Conservation (phyloP, 1,284 basidiomycete genomes). For the Uromyces viciae-fabae region DNA sequence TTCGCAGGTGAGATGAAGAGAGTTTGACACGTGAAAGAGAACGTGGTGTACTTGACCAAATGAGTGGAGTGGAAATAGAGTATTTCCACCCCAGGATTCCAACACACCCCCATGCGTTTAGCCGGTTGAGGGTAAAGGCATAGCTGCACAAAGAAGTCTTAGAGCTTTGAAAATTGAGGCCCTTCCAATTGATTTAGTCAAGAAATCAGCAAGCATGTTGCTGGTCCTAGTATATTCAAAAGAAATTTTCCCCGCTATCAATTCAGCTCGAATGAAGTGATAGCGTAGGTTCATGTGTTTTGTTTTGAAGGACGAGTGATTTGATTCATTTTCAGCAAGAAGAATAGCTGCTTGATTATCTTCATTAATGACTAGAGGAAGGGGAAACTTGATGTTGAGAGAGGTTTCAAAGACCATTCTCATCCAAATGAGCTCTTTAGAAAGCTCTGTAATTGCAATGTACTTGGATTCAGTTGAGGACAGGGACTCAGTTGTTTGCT, state of each 20-base stretch:
- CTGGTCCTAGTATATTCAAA: slow-evolving; percentile 52
- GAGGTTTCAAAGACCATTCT: background rate
- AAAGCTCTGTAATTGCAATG: background rate
- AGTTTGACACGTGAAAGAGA: too few species aligned
- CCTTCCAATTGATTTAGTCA: slow-evolving; percentile 57
- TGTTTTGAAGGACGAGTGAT: background rate
- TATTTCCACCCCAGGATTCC: too few species aligned
- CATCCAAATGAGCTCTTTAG: background rate
- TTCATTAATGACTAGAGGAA: background rate
- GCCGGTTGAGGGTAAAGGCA: background rate
- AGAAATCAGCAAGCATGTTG: slow-evolving; percentile 57
- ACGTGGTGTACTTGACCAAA: too few species aligned
- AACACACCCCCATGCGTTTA: slow-evolving; percentile 4
- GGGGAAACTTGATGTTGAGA: background rate
- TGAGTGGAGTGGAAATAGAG: too few species aligned
- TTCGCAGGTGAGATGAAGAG: too few species aligned
- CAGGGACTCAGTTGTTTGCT: background rate
- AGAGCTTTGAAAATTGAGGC: background rate
- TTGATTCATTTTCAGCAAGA: background rate
- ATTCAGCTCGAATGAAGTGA: slow-evolving; percentile 1
- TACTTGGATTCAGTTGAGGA: background rate
- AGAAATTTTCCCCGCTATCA: background rate
- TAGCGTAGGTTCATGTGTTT: background rate
- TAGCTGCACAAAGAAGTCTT: background rate
- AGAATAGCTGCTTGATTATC: background rate